Percentiles rank a stretch among this genome's conserved stretches.
Conservation (phyloP, 345 rosid genomes). For the Sisymbrium irio region DNA sequence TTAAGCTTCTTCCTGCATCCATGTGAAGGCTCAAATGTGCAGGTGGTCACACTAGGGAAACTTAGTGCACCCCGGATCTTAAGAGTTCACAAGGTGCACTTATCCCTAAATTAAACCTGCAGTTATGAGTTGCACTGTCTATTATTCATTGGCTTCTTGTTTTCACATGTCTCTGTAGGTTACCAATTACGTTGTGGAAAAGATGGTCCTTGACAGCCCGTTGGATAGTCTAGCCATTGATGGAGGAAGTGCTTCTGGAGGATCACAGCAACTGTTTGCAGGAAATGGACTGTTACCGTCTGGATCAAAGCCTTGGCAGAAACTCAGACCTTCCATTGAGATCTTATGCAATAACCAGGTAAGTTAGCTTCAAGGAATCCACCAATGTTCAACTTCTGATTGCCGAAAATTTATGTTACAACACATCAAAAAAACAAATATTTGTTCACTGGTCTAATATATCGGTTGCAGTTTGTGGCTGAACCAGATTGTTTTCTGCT, state of each 20-base stretch:
- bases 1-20: conserved; percentile 97
- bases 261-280: conserved; percentile 56
- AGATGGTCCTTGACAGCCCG: conserved; percentile 85
- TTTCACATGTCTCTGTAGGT: conserved; percentile 54
- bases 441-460: not conserved
- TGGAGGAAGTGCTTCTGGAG: conserved; percentile 64
- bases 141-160: conserved; percentile 5
- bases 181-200: conserved; percentile 88
- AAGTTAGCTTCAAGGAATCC: conserved; percentile 34
- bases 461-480: conserved; percentile 8
- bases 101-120: not conserved
- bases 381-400: not conserved
- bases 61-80: conserved; percentile 97
- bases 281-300: conserved; percentile 66
- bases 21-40: conserved; percentile 79
- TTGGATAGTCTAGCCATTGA: conserved; percentile 55
- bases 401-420: not conserved
- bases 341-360: conserved; percentile 97
- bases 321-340: conserved; percentile 79
- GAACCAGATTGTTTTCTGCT: conserved; percentile 3
- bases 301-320: conserved; percentile 79
- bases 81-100: conserved; percentile 90
- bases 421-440: not conserved
- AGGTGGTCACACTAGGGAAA: conserved; percentile 93
- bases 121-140: not conserved